Conservation (phyloP, 805 yeast genomes). For the Kodamaea lidongshanica region DNA sequence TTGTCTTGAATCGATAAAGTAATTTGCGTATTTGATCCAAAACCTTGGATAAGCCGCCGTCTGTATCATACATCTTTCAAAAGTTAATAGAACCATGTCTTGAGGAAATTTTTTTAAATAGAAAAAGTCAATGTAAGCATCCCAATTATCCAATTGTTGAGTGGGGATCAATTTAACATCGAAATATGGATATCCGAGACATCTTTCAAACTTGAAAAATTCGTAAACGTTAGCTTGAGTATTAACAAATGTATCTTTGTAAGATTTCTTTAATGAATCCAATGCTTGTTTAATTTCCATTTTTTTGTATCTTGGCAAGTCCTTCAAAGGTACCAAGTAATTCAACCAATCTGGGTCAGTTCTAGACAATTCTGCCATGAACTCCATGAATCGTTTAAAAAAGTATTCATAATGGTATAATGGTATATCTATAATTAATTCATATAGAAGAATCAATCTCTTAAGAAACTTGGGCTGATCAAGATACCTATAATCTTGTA, state of each 20-base stretch:
- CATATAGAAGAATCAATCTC: conserved; percentile 37
- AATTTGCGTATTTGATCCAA: conserved; percentile 48
- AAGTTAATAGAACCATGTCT: conserved; percentile 26
- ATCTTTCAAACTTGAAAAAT: conserved; percentile 44
- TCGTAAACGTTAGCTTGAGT: conserved; percentile 50
- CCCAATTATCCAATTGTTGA: conserved; percentile 56
- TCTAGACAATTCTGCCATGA: conserved; percentile 22
- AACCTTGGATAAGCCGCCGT: conserved; percentile 41
- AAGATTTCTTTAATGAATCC: conserved; percentile 39
- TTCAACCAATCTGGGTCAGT: conserved; percentile 11
- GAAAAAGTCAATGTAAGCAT: conserved; percentile 47
- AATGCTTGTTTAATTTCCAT: conserved; percentile 22
- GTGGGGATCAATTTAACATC: conserved; percentile 26
- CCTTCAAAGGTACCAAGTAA: conserved; percentile 16
- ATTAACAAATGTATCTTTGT: conserved; percentile 48
- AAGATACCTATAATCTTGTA: conserved; percentile 23
- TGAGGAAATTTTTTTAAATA: conserved; percentile 33
- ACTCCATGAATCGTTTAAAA: conserved; percentile 31
- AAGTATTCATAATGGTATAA: conserved; percentile 47
- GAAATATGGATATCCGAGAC: conserved; percentile 25
- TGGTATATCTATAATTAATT: conserved; percentile 51
- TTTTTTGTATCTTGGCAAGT: conserved; percentile 11
- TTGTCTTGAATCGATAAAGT: conserved; percentile 21
- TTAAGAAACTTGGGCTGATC: conserved; percentile 18
- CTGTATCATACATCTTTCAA: conserved; percentile 44